phyloP scores from a whole-genome alignment of 441 rosid species.

The Gossypium gossypioides region DNA sequence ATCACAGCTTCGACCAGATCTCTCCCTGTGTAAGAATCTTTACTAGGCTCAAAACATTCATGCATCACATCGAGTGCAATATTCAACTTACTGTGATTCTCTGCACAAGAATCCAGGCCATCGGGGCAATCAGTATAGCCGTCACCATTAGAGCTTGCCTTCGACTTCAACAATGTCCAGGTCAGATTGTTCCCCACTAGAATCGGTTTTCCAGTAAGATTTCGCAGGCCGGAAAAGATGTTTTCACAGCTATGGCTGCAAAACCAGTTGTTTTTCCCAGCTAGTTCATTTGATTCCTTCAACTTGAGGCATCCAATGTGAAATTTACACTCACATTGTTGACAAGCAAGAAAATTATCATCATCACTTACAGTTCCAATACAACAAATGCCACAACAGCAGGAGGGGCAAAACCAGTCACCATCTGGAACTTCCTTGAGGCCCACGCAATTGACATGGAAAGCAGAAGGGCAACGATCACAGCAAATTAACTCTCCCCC shows the following conservation, averaged over 20 bases:
- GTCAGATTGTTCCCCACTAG: constrained; percentile 25
- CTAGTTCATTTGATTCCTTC: neutral
- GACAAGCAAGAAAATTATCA: constrained; percentile 25
- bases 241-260: constrained; percentile 40
- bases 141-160: constrained; percentile 5
- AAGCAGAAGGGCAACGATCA: constrained; percentile 59
- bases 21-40: constrained; percentile 24
- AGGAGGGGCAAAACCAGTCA: constrained; percentile 61
- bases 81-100: constrained; percentile 28
- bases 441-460: constrained; percentile 47
- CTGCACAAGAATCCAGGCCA: constrained; percentile 14
- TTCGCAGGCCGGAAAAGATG: constrained; percentile 20
- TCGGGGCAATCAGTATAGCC: neutral
- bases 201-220: constrained; percentile 29
- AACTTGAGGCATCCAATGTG: constrained; percentile 30
- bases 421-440: constrained; percentile 43
- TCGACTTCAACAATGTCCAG: constrained; percentile 37
- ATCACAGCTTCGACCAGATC: constrained; percentile 40
- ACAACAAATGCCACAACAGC: constrained; percentile 49
- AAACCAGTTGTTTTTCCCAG: constrained; percentile 30
- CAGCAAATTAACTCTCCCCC: constrained; percentile 61
- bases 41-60: constrained; percentile 45
- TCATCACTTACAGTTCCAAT: neutral
- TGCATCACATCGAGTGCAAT: constrained; percentile 40
- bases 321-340: constrained; percentile 39